Base-by-base conservation (phyloP, 371 early-diverging fungal genomes). In the Mucor irregularis region DNA sequence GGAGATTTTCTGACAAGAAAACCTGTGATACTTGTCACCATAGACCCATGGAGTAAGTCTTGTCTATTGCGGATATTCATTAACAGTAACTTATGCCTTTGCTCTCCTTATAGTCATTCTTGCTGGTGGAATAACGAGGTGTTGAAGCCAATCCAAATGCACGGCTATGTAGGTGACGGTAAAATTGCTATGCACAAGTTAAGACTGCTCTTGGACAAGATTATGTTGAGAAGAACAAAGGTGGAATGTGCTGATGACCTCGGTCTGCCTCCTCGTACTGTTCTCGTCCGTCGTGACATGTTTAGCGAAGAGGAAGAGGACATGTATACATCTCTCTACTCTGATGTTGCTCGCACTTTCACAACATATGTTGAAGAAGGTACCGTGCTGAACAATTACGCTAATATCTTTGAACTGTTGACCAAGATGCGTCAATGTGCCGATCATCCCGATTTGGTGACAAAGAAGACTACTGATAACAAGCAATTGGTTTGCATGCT, bases 71-170 rank as follows among this genome's bases (percentile, higher is more conserved):
- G 8, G 21, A 43, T 25, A 43, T 25, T 2, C 5, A 29, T 17
- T 21, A 24, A 25, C 1, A 45, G 19, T 16, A 42, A 6, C 17
- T 17, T 8, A 26, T 38, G 31, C 24, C 16, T 51, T 11, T 13
- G 31, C 46, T 7, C 53, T 64, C 30, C n/a, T 53, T 0, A 21
- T 52, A 81, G 76, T 25, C 97, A 97, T 70, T 86, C 89, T 16
- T 93, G 94, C 54, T 97, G 94, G 94, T 98, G 99, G 99, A 98
- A 98, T 72, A 74, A 85, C 46, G 94, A 94, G 53, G 89, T 98
- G 9, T 68, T 96, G 17, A 94, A 92, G 60, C 98, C 98, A 4
- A 97, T 98, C 48, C 96, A 96, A 70, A 70, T 64, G 11, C 80
- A 80, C 64, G 92, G 93, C 6, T 75, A 89, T 4, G 55, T 64